Evolutionary conservation across 805 yeast genomes (phyloP).

Genomic region (Candida yuanshanica): DNA sequence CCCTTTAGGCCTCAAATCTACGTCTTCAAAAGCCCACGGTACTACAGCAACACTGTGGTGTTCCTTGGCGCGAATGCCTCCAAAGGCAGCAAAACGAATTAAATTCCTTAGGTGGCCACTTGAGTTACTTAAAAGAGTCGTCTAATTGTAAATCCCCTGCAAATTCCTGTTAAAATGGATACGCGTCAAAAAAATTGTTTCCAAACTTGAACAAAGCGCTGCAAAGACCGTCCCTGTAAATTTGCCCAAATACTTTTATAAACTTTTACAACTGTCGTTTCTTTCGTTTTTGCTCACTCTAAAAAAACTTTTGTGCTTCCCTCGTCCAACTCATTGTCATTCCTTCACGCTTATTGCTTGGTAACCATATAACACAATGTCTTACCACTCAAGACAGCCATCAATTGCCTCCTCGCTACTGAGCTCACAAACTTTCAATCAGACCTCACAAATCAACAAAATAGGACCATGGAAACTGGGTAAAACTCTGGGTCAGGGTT

Average conservation of each 20-base stretch:
- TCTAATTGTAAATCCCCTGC: background rate
- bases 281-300: background rate
- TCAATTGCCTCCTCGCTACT: slow-evolving; percentile 53
- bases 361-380: slow-evolving; percentile 20
- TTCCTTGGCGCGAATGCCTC: background rate
- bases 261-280: background rate
- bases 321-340: slow-evolving; percentile 7
- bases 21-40: background rate
- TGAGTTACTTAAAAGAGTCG: background rate
- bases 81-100: background rate
- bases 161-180: background rate
- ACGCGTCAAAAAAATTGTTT: background rate
- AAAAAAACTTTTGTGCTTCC: background rate
- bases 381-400: slow-evolving; percentile 45
- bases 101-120: too few relatives aligned
- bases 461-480: slow-evolving; percentile 86
- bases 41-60: background rate
- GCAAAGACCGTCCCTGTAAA: background rate
- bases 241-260: background rate
- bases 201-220: too few relatives aligned
- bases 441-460: slow-evolving; percentile 33
- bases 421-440: slow-evolving; percentile 38
- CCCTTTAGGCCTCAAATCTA: too few relatives aligned
- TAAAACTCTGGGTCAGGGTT: slow-evolving; percentile 73
- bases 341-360: slow-evolving; percentile 1